phyloP scores from a whole-genome alignment of 1,284 basidiomycete species.

The Sphaerobolus stellatus region DNA sequence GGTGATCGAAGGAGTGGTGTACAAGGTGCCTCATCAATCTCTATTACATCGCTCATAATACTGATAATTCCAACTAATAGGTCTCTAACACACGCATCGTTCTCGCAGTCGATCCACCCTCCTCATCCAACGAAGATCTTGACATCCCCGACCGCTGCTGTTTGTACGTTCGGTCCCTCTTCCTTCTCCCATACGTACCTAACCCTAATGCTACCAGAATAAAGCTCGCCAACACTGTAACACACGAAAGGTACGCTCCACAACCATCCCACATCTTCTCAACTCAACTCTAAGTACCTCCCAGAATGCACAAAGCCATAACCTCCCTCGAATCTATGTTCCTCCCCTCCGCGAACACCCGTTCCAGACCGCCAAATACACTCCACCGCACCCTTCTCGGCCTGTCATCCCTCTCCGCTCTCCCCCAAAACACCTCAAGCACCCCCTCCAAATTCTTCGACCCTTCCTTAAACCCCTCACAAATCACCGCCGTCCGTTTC shows the following conservation, averaged over 20 bases:
- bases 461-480: conserved; percentile 74
- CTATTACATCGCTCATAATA: not conserved
- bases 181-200: not conserved
- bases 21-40: conserved; percentile 59
- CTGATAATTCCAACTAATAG: conserved; percentile 35
- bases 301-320: conserved; percentile 83
- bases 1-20: conserved; percentile 80
- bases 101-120: conserved; percentile 67
- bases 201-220: conserved; percentile 38
- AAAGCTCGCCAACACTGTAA: conserved; percentile 89
- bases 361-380: conserved; percentile 14
- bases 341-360: not conserved
- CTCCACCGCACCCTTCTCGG: conserved; percentile 71
- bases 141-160: conserved; percentile 83
- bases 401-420: conserved; percentile 44
- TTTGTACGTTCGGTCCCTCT: conserved; percentile 43
- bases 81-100: conserved; percentile 76
- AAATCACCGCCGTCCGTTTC: conserved; percentile 78
- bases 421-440: conserved; percentile 31
- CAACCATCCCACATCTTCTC: too few relatives aligned
- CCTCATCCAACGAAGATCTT: conserved; percentile 50
- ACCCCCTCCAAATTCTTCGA: conserved; percentile 71
- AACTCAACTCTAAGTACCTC: too few relatives aligned
- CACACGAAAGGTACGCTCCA: conserved; percentile 83
- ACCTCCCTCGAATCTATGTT: conserved; percentile 54